Evolutionary conservation across 2,329 filamentous ascomycete species (phyloP).

Genomic region (Phaeophleospora eucalypticola): DNA sequence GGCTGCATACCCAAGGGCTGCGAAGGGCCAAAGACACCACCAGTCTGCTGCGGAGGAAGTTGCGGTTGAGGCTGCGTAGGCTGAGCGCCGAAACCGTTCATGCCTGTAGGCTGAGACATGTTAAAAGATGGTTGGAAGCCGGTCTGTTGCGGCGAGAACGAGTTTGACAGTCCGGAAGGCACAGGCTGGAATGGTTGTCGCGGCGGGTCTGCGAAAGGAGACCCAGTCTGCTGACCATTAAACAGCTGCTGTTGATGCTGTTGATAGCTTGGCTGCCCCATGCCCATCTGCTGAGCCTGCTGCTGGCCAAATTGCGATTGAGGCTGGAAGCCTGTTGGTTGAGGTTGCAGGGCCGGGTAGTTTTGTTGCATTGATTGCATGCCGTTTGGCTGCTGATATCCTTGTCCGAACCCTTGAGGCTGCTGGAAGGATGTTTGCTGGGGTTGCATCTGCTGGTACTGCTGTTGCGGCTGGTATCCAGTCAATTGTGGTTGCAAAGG

Average conservation of each 20-base stretch:
- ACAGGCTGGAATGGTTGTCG: constrained; percentile 38
- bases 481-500: constrained; percentile 83
- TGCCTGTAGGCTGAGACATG: constrained; percentile 36
- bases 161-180: constrained; percentile 35
- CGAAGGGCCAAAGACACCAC: constrained; percentile 33
- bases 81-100: constrained; percentile 45
- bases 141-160: constrained; percentile 45
- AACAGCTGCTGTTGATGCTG: constrained; percentile 55
- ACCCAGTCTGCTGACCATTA: constrained; percentile 42
- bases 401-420: constrained; percentile 16
- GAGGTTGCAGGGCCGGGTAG: constrained; percentile 39
- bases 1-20: constrained; percentile 22
- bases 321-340: constrained; percentile 53
- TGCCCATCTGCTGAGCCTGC: constrained; percentile 15
- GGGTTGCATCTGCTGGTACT: constrained; percentile 34
- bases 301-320: constrained; percentile 19
- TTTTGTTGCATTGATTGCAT: constrained; percentile 32
- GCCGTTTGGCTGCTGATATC: constrained; percentile 40
- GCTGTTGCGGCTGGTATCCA: constrained; percentile 54
- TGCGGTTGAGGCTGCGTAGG: constrained; percentile 47
- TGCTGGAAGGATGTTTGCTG: constrained; percentile 37
- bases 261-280: constrained; percentile 38
- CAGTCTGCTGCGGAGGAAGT: constrained; percentile 54
- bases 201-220: constrained; percentile 55
- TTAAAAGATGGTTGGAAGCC: constrained; percentile 46